Evolutionary conservation across 306 rosid species (phyloP).

Genomic region (Chamaecrista fasciculata): DNA sequence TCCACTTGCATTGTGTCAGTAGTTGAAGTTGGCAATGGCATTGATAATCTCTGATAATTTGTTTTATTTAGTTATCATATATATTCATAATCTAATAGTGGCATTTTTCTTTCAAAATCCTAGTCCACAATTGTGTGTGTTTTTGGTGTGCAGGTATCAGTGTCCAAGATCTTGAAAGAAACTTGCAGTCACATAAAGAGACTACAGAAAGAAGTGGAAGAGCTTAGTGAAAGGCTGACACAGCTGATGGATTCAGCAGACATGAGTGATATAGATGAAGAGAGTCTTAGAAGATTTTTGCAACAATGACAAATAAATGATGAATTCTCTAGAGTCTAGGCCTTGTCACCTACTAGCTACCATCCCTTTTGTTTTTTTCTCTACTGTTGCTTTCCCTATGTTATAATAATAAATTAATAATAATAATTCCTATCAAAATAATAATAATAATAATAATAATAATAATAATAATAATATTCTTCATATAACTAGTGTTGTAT

Average conservation of each 20-base stretch:
- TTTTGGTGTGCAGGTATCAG: slow-evolving; percentile 5
- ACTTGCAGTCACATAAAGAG: slow-evolving; percentile 16
- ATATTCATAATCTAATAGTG: not conserved
- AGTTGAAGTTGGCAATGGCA: too few relatives aligned
- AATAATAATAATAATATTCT: too few relatives aligned
- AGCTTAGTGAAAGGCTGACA: slow-evolving; percentile 12
- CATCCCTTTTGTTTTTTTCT: not conserved
- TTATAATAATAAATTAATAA: too few relatives aligned
- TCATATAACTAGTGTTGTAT: too few relatives aligned
- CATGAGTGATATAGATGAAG: slow-evolving; percentile 17
- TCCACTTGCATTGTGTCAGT: too few relatives aligned
- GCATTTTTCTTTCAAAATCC: not conserved
- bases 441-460: too few relatives aligned
- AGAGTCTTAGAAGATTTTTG: slow-evolving; percentile 16
- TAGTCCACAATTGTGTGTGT: not conserved
- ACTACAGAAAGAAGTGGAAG: slow-evolving; percentile 23
- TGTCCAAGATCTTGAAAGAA: slow-evolving; percentile 17
- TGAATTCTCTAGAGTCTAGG: not conserved
- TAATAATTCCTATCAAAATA: too few relatives aligned
- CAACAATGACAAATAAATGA: slow-evolving; percentile 4
- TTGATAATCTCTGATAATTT: too few relatives aligned
- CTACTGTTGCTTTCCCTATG: not conserved
- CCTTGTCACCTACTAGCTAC: not conserved
- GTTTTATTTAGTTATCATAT: too few relatives aligned
- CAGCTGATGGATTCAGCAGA: slow-evolving; percentile 13